phyloP scores from a whole-genome alignment of 2,329 filamentous ascomycete species.

The Cordyceps cateniannulata region DNA sequence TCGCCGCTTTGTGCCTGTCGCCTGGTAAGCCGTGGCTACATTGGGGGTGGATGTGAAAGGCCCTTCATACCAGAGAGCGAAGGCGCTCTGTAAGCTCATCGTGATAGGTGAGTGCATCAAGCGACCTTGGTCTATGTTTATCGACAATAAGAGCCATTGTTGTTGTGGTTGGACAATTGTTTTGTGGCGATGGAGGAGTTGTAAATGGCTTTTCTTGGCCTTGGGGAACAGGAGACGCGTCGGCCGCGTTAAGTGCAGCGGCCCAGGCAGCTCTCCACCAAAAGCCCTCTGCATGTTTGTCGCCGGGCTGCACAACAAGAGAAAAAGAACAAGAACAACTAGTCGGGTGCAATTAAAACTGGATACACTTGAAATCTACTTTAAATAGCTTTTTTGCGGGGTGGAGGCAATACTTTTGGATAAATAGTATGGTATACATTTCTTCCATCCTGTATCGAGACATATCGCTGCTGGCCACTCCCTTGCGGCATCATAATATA shows the following conservation, averaged over 20 bases:
- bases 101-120: conserved; percentile 81
- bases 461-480: background rate
- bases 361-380: too few species aligned
- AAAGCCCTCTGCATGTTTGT: background rate
- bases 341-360: too few species aligned
- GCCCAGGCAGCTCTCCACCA: conserved; percentile 7
- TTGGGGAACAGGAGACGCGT: conserved; percentile 20
- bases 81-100: conserved; percentile 80
- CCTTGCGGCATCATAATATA: conserved; percentile 6
- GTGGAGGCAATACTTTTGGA: too few species aligned
- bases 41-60: background rate
- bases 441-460: background rate
- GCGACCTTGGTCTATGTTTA: conserved; percentile 65
- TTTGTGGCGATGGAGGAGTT: conserved; percentile 14
- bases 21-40: conserved; percentile 13
- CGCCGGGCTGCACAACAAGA: too few species aligned
- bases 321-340: too few species aligned
- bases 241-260: conserved; percentile 15
- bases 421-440: background rate
- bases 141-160: conserved; percentile 65
- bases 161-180: conserved; percentile 12
- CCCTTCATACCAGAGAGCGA: conserved; percentile 64
- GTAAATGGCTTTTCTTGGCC: conserved; percentile 17
- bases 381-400: too few species aligned
- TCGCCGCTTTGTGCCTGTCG: conserved; percentile 86